Conservation (phyloP, 352 stramenopile species). For the Phytophthora hybrid region DNA sequence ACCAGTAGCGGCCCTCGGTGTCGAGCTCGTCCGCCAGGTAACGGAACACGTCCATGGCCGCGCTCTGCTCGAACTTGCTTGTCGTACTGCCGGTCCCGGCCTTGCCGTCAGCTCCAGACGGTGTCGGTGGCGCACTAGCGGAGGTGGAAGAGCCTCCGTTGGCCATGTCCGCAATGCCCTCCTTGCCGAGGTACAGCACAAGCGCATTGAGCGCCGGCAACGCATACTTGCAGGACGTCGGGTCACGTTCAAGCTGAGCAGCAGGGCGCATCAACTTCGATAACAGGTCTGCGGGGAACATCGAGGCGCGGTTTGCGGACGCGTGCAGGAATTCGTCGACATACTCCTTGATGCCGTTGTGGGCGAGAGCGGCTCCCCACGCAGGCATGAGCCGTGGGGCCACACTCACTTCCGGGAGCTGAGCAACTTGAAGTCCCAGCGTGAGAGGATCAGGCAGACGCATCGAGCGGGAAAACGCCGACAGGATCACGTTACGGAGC, state of each 20-base stretch:
- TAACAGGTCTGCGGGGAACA: conserved; percentile 87
- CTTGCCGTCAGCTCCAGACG: conserved; percentile 44
- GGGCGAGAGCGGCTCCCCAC: conserved; percentile 93
- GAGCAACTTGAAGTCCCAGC: conserved; percentile 97
- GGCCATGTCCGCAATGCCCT: conserved; percentile 85
- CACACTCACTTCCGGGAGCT: conserved; percentile 96
- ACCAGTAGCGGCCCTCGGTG: conserved; percentile 96
- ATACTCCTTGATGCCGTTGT: conserved; percentile 92
- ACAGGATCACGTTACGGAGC: conserved; percentile 98
- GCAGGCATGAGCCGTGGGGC: conserved; percentile 95
- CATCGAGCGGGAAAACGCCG: conserved; percentile 98
- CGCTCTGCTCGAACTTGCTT: conserved; percentile 87
- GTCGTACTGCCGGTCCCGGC: conserved; percentile 37
- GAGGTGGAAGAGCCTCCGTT: conserved; percentile 35
- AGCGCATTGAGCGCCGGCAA: conserved; percentile 95
- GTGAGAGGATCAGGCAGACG: conserved; percentile 98
- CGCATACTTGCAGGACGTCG: conserved; percentile 83
- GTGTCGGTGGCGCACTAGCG: conserved; percentile 33
- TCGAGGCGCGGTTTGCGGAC: conserved; percentile 87
- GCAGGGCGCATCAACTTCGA: conserved; percentile 74
- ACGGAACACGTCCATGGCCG: conserved; percentile 95
- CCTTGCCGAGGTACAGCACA: conserved; percentile 87
- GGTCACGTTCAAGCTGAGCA: conserved; percentile 74
- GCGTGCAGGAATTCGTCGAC: conserved; percentile 96
- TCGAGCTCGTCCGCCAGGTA: conserved; percentile 97